Percentiles rank a stretch among this genome's conserved stretches.
phyloP scores from a whole-genome alignment of 2,329 filamentous ascomycete species.

The Pseudopyricularia javanii region DNA sequence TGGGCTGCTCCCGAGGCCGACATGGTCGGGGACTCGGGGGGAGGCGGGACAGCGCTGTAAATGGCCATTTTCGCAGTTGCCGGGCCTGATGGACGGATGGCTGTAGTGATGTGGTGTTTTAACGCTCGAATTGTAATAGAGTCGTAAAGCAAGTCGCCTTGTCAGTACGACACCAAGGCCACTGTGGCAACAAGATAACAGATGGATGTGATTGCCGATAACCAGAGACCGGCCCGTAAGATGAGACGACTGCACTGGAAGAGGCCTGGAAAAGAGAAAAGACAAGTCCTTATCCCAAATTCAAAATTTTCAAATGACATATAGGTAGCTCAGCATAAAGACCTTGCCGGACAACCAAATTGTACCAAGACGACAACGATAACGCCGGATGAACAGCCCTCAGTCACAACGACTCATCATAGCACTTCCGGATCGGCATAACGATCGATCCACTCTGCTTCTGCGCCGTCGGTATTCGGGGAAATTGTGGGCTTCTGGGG shows the following conservation, averaged over 20 bases:
- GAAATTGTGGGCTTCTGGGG: background rate
- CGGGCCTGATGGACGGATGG: background rate
- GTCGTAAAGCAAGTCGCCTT: background rate
- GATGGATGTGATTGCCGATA: background rate
- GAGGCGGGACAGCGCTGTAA: conserved; percentile 39
- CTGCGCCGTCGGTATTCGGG: background rate
- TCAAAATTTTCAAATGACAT: no score
- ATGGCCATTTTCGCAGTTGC: conserved; percentile 28
- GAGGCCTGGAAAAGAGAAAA: background rate
- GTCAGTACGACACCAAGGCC: background rate
- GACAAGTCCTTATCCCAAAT: background rate
- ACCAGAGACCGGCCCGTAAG: background rate
- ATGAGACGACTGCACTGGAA: background rate
- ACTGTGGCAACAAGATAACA: background rate
- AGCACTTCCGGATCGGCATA: background rate
- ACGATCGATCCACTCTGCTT: no score
- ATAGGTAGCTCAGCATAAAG: no score
- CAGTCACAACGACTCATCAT: background rate
- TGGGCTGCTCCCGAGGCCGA: conserved; percentile 4
- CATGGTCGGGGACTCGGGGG: conserved; percentile 20
- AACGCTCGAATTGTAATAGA: no score
- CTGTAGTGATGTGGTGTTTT: no score
- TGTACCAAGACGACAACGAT: background rate
- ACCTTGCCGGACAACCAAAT: no score
- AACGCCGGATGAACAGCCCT: background rate